phyloP scores from a whole-genome alignment of 2,329 filamentous ascomycete species.

The Diaporthe citriasiana region DNA sequence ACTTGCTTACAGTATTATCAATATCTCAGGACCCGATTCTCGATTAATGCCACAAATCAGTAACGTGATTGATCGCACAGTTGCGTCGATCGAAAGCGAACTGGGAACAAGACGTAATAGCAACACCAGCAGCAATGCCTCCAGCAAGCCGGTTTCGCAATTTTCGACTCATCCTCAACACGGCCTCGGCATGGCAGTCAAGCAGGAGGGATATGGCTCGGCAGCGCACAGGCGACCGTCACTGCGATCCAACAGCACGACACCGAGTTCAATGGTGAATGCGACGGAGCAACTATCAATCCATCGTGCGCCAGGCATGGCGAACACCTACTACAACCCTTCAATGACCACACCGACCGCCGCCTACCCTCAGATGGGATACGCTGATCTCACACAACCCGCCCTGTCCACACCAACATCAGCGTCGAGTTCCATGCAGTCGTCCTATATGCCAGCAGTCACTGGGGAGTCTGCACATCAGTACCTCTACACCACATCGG shows the following conservation, averaged over 20 bases:
- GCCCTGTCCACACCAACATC: slow-evolving; percentile 23
- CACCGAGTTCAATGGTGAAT: slow-evolving; percentile 27
- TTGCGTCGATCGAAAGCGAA: slow-evolving; percentile 66
- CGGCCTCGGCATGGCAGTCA: slow-evolving; percentile 17
- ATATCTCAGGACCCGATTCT: slow-evolving; percentile 59
- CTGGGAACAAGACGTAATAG: slow-evolving; percentile 54
- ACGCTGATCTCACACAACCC: slow-evolving; percentile 30
- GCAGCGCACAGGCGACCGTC: not conserved
- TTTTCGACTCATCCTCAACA: slow-evolving; percentile 18
- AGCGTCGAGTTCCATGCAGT: slow-evolving; percentile 15
- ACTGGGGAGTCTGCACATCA: slow-evolving; percentile 23
- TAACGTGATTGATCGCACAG: slow-evolving; percentile 64
- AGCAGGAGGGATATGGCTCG: slow-evolving; percentile 34
- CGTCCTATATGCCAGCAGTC: slow-evolving; percentile 37
- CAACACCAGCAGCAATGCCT: slow-evolving; percentile 9
- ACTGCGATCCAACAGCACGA: slow-evolving; percentile 23
- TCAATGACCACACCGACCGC: slow-evolving; percentile 31
- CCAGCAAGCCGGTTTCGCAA: slow-evolving; percentile 33
- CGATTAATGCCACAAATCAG: slow-evolving; percentile 61
- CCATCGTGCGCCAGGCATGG: slow-evolving; percentile 22
- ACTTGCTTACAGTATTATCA: not conserved
- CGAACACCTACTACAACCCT: slow-evolving; percentile 33
- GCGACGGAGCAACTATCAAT: slow-evolving; percentile 24
- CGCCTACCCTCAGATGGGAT: slow-evolving; percentile 37
- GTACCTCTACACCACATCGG: slow-evolving; percentile 40